Evolutionary conservation across 495 filamentous ascomycete species (phyloP), one percentile per base, ranked within the genome.

Genomic region (Penicillium tannophilum): DNA sequence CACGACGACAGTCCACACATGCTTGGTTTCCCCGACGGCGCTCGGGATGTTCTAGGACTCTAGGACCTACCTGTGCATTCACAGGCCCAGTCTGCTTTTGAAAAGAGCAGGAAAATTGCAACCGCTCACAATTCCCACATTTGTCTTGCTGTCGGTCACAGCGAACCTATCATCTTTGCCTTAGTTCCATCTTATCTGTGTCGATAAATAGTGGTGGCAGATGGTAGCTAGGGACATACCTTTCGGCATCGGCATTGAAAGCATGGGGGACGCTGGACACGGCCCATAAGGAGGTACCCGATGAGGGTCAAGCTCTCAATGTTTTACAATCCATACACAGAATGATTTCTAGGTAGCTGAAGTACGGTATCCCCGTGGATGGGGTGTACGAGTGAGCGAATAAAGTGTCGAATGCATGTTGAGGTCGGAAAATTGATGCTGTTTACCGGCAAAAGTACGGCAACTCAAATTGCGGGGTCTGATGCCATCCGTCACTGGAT

Each of bases 191-290:
- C 33, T 14, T 36, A 36, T 9, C 1, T 3, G 12, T 12, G 4
- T 36, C 4, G 33, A 14, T 12, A 12, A 12, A 10, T 23, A 23
- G 20, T 23, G 20, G 20, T 23, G 20, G 20, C 20, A 23, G 20
- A 23, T 23, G 20, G 10, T 1, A 14, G 9, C 12, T 19, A 9
- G 16, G 6, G 20, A n/a, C 41, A 45, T 62, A 63, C 61, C 55
- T 63, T 63, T 6, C 61, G 61, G 45, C 46, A 63, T 55, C 61
- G 61, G 30, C 61, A 63, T 45, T 63, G 61, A 31, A 52, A 63
- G 35, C 61, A 63, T 53, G 61, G 56, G 8, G 60, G 12, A 4
- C 43, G 54, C 43, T 58, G 60, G n/a, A 48, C 49, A 24, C 50
- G 59, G 17, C 50, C 55, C 60, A 62, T 62, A 17, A 44, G 42